Evolutionary conservation across 1,284 basidiomycete species (phyloP), one percentile per base, ranked within the genome.

Genomic region (Fomitiporia mediterranea): DNA sequence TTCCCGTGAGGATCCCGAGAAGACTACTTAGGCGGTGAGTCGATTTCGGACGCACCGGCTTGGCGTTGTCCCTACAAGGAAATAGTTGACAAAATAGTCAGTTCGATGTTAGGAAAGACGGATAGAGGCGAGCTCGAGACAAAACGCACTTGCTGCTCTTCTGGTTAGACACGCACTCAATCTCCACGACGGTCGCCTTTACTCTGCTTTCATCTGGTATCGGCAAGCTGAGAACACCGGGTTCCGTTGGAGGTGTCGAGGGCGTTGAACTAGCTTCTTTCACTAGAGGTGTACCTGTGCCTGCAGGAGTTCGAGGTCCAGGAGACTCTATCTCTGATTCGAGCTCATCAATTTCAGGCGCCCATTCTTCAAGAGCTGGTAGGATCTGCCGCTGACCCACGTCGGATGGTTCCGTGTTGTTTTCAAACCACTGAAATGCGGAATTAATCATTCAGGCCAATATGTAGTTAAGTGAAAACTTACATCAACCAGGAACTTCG

Each of bases 401-500:
- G 17, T 39, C 43, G 15, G 50, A 27, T 5, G 38, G 39, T 27
- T 53, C 56, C 11, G 40, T 23, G 51, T 53, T 17, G 15, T 53
- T 13, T 17, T 57, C 53, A 34, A 57, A 57, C 56, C 56, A 57
- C 56, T 57, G 23, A 19, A 44, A n/a, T 35, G 17, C 15, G 15
- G 35, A 9, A 17, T 34, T 32, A 40, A 50, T 32, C n/a, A 39
- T 9, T 19, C 23, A 57, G 32, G 30, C 27, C 25, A 19, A 34
- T 7, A 11, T 8, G 28, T 34, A 19, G 23, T 17, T 23, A 28
- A 28, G 8, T 32, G 17, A 21, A 21, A 9, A 30, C 49, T 35
- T 38, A 76, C 75, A 66, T 74, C 63, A 49, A 70, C 66, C 15
- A 87, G 66, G 65, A 82, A 82, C 57, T 72, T 72, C 1, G 81